Conservation (phyloP, 2,329 filamentous ascomycete genomes). For the Aspergillus melleus region DNA sequence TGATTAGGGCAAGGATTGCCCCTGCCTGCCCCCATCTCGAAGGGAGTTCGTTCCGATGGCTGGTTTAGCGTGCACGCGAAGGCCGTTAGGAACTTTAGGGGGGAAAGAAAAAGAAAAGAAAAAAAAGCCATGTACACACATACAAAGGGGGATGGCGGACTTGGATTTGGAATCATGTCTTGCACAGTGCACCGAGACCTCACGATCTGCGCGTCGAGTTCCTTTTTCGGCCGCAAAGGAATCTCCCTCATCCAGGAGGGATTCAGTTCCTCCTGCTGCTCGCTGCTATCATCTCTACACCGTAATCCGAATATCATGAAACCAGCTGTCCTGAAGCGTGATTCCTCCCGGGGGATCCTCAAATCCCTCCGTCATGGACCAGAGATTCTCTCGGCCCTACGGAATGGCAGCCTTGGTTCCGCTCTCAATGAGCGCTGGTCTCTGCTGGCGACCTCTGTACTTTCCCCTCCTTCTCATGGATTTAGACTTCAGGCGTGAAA, state of each 20-base stretch:
- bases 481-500: background rate
- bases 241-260: background rate
- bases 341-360: background rate
- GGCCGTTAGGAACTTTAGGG: background rate
- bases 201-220: background rate
- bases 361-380: background rate
- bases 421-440: background rate
- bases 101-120: background rate
- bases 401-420: background rate
- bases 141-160: background rate
- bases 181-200: background rate
- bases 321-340: background rate
- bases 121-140: background rate
- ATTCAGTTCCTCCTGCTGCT: background rate
- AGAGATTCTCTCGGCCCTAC: background rate
- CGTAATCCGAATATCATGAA: background rate
- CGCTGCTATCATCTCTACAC: background rate
- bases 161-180: background rate
- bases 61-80: constrained; percentile 2
- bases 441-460: background rate
- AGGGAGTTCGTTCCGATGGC: background rate
- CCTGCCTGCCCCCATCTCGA: background rate
- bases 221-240: background rate
- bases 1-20: constrained; percentile 5
- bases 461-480: background rate